A percentile compares a stretch with the other conserved stretches of the same genome.
phyloP scores from a whole-genome alignment of 768 basidiomycete species.

The Dentipellis fragilis region DNA sequence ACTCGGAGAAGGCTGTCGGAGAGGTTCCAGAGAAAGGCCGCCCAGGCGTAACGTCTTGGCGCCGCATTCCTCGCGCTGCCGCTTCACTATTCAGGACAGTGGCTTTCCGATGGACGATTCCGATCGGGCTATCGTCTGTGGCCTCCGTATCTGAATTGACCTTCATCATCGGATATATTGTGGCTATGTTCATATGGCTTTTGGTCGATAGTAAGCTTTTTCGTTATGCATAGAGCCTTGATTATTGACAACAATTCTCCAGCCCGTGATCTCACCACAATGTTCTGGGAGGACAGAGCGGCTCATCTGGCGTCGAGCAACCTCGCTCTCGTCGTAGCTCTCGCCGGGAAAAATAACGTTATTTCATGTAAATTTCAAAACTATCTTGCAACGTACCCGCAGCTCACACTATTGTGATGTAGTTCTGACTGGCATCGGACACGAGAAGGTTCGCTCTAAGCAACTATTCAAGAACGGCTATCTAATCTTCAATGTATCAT shows the following conservation, averaged over 20 bases:
- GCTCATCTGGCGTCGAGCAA: constrained; percentile 37
- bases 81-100: constrained; percentile 36
- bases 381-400: background rate
- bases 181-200: constrained; percentile 32
- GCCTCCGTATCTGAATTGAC: constrained; percentile 33
- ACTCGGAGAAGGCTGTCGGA: constrained; percentile 7
- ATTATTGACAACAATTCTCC: background rate
- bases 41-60: constrained; percentile 16
- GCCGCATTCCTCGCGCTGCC: constrained; percentile 27
- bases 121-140: constrained; percentile 29
- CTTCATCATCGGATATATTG: constrained; percentile 37
- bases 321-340: constrained; percentile 40
- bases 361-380: constrained; percentile 32
- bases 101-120: constrained; percentile 38
- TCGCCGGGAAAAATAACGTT: constrained; percentile 50
- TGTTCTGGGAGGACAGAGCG: constrained; percentile 23
- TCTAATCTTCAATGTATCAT: background rate
- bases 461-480: background rate
- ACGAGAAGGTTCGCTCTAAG: constrained; percentile 32
- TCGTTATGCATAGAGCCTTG: background rate
- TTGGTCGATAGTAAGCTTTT: constrained; percentile 34
- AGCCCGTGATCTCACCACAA: constrained; percentile 13
- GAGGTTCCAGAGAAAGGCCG: constrained; percentile 9
- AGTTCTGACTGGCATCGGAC: constrained; percentile 44
- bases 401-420: background rate